A percentile compares a stretch with the other conserved stretches of the same genome.
These are phyloP conservation scores for Aspergillus candidus DNA, from an alignment of 2,329 filamentous ascomycete genomes.

Conservation along the genomic window DNA sequence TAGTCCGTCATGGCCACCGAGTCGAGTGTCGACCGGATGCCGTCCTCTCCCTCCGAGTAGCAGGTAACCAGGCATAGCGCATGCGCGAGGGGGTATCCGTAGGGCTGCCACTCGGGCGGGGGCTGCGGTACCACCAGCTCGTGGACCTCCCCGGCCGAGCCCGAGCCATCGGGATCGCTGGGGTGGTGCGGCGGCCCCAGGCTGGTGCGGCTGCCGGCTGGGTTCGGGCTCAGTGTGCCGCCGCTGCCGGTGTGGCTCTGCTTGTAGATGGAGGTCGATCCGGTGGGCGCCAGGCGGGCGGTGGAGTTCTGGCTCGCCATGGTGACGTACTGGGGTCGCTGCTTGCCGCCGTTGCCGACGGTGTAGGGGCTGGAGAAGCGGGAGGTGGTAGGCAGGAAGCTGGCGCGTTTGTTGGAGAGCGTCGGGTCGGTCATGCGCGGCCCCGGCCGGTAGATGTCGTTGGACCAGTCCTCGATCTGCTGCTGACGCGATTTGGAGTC, in stretches of 20 bases:
- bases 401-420: slow-evolving; percentile 70
- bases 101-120: slow-evolving; percentile 94
- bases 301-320: slow-evolving; percentile 87
- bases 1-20: slow-evolving; percentile 98
- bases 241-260: slow-evolving; percentile 51
- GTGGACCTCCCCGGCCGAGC: slow-evolving; percentile 91
- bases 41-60: slow-evolving; percentile 92
- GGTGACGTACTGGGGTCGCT: slow-evolving; percentile 65
- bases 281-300: slow-evolving; percentile 59
- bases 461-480: slow-evolving; percentile 96
- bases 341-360: slow-evolving; percentile 56
- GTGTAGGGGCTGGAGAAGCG: slow-evolving; percentile 89
- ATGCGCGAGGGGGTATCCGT: slow-evolving; percentile 90
- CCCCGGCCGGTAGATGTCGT: slow-evolving; percentile 92
- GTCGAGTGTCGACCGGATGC: slow-evolving; percentile 87
- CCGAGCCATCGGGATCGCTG: slow-evolving; percentile 60
- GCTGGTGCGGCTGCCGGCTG: slow-evolving; percentile 46
- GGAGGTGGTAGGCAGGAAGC: slow-evolving; percentile 88
- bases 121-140: slow-evolving; percentile 94
- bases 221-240: slow-evolving; percentile 46
- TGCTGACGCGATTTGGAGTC: slow-evolving; percentile 78
- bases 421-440: slow-evolving; percentile 71
- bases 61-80: slow-evolving; percentile 91
- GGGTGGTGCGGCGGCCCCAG: slow-evolving; percentile 43
- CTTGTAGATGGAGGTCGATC: slow-evolving; percentile 60